These are phyloP conservation scores for Batkoa obscura DNA, from an alignment of 371 early-diverging fungal species.

Conservation along the genomic window DNA sequence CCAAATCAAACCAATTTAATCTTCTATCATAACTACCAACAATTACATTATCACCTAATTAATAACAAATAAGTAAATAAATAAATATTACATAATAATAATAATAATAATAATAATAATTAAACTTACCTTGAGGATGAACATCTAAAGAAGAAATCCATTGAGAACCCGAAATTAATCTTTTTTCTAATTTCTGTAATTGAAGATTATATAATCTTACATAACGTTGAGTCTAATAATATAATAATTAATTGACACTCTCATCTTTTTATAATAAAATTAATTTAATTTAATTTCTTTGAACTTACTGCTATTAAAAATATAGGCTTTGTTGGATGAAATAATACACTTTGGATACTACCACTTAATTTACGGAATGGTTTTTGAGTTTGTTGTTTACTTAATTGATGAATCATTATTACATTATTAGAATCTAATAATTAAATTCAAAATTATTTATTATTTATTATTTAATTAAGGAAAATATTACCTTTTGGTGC, in stretches of 20 bases:
- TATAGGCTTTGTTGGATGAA: slow-evolving; percentile 86
- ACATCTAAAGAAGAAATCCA: slow-evolving; percentile 91
- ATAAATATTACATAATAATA: no score
- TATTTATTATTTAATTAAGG: neutral
- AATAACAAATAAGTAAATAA: neutral
- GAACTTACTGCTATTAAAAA: slow-evolving; percentile 70
- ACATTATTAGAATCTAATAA: slow-evolving; percentile 21
- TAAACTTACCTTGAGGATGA: slow-evolving; percentile 54
- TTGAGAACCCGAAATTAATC: slow-evolving; percentile 59
- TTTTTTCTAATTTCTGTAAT: slow-evolving; percentile 64
- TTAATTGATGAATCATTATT: slow-evolving; percentile 80
- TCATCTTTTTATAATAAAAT: no score
- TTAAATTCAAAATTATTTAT: no score
- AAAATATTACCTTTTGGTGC: slow-evolving; percentile 39
- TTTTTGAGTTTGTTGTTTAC: slow-evolving; percentile 67
- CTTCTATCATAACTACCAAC: slow-evolving; percentile 87
- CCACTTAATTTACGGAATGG: slow-evolving; percentile 80
- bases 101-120: no score
- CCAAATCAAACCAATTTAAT: slow-evolving; percentile 92
- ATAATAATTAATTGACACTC: neutral
- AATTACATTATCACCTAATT: slow-evolving; percentile 74
- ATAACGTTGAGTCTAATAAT: slow-evolving; percentile 59
- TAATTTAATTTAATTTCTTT: neutral
- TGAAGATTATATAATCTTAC: slow-evolving; percentile 84
- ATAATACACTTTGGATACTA: slow-evolving; percentile 64